Conservation (phyloP, 768 basidiomycete species). For the Hortiboletus campestris region DNA sequence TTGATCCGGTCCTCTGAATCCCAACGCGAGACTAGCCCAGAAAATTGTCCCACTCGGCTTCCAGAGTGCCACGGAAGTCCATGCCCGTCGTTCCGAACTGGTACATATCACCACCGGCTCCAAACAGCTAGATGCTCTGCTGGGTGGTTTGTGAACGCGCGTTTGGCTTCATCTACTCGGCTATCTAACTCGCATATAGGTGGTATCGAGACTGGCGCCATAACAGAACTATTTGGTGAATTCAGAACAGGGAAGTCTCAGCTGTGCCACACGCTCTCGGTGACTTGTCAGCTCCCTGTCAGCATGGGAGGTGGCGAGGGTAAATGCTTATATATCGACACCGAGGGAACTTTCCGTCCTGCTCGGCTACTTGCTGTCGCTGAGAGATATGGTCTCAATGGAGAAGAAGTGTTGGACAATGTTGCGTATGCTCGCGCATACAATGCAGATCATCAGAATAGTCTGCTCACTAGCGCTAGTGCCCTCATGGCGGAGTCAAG, state of each 20-base stretch:
- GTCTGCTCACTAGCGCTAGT: conserved; percentile 85
- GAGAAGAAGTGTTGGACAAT: conserved; percentile 97
- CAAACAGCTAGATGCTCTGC: conserved; percentile 90
- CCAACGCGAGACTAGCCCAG: conserved; percentile 53
- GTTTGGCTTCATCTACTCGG: not conserved
- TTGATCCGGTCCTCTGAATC: conserved; percentile 2
- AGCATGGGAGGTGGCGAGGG: conserved; percentile 99
- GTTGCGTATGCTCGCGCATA: conserved; percentile 98
- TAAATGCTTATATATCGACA: conserved; percentile 98
- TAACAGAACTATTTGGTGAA: conserved; percentile 98
- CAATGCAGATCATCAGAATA: conserved; percentile 96
- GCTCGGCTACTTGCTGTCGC: conserved; percentile 92
- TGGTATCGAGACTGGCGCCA: conserved; percentile 97
- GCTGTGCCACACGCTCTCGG: conserved; percentile 95
- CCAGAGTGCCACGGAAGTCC: conserved; percentile 96
- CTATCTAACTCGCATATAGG: conserved; percentile 43
- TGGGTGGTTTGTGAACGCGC: conserved; percentile 64
- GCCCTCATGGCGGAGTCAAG: conserved; percentile 99
- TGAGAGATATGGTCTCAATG: conserved; percentile 93
- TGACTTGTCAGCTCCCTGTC: conserved; percentile 95
- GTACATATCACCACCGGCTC: conserved; percentile 97
- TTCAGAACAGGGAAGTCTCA: conserved; percentile 99
- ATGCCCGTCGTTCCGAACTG: conserved; percentile 90
- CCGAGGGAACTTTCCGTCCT: conserved; percentile 98
- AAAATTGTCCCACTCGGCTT: conserved; percentile 98